phyloP scores from a whole-genome alignment of 2,329 filamentous ascomycete genomes.

The Immersiporthe knoxdaviesiana region DNA sequence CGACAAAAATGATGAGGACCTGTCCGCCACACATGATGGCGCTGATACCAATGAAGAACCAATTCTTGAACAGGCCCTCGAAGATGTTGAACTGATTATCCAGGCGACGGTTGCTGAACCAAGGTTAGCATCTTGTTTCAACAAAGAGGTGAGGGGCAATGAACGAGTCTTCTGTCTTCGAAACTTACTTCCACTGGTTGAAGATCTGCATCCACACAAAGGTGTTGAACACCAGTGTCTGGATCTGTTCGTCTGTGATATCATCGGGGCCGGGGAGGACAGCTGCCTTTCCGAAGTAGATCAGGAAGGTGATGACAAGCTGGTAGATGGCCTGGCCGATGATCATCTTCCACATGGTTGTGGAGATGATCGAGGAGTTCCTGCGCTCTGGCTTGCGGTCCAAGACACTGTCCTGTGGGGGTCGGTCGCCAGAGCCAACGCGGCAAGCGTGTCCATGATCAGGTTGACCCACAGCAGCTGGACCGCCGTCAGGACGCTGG shows the following conservation, averaged over 20 bases:
- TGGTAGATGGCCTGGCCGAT: conserved; percentile 91
- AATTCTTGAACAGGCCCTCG: conserved; percentile 82
- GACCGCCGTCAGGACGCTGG: conserved; percentile 82
- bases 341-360: conserved; percentile 99
- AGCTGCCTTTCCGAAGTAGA: conserved; percentile 63
- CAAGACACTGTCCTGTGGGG: conserved; percentile 80
- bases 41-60: conserved; percentile 88
- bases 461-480: conserved; percentile 96
- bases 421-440: conserved; percentile 88
- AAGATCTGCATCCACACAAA: conserved; percentile 99
- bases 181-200: conserved; percentile 92
- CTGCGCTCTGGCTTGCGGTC: conserved; percentile 71
- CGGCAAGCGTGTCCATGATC: conserved; percentile 96
- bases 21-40: conserved; percentile 86
- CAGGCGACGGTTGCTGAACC: conserved; percentile 75
- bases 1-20: conserved; percentile 86
- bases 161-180: conserved; percentile 8
- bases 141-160: background rate
- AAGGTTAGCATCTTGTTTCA: conserved; percentile 16
- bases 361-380: conserved; percentile 69
- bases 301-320: conserved; percentile 74
- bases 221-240: conserved; percentile 92
- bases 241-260: conserved; percentile 53
- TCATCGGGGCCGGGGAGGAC: conserved; percentile 46
- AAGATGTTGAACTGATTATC: conserved; percentile 97